Evolutionary conservation across 1,284 basidiomycete genomes (phyloP).

Genomic region (Phylloporus sp.): DNA sequence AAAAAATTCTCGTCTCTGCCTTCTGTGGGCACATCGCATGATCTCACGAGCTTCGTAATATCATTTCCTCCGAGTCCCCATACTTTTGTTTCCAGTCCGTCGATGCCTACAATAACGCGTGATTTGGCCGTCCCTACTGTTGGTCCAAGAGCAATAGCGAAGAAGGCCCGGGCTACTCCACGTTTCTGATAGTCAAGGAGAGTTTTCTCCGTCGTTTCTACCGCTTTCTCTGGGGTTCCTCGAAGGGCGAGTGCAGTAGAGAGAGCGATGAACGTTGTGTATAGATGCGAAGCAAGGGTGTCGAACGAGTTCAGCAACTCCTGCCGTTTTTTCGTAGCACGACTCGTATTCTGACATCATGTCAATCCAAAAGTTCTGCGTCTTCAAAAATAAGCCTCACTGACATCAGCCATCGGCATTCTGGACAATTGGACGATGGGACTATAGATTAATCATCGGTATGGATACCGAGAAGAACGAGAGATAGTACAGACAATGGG

Average conservation of each 20-base stretch:
- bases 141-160: constrained; percentile 67
- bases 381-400: neutral
- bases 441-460: constrained; percentile 39
- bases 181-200: neutral
- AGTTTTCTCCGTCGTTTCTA: neutral
- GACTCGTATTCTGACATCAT: constrained; percentile 40
- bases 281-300: constrained; percentile 69
- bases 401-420: constrained; percentile 44
- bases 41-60: neutral
- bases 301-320: constrained; percentile 69
- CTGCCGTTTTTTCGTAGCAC: constrained; percentile 57
- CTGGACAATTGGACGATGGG: constrained; percentile 64
- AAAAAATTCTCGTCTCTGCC: neutral
- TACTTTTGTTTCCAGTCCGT: constrained; percentile 61
- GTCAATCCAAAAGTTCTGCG: neutral
- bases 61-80: constrained; percentile 52
- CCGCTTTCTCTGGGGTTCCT: constrained; percentile 7
- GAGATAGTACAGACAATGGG: constrained; percentile 61
- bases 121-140: constrained; percentile 61
- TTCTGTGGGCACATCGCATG: neutral
- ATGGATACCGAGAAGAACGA: neutral
- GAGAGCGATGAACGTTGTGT: constrained; percentile 71
- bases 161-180: constrained; percentile 41
- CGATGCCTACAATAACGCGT: constrained; percentile 61
- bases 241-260: constrained; percentile 60